Evolutionary conservation across 768 basidiomycete species (phyloP), one percentile per base, ranked within the genome.

Genomic region (Tephrocybe sp.): DNA sequence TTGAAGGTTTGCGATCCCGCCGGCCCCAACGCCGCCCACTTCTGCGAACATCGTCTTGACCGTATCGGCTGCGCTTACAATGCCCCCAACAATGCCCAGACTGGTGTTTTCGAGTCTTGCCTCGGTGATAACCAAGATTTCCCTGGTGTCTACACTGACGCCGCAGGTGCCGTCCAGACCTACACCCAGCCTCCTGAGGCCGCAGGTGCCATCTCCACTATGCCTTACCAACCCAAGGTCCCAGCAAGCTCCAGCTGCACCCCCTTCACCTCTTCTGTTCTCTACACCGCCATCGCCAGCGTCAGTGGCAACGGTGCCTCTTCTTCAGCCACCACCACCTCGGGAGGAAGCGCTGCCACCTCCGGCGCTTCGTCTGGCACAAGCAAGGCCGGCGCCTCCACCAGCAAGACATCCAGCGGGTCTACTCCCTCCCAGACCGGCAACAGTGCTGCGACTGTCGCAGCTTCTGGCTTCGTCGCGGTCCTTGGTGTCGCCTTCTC

Each of bases 31-130:
- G 73, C 78, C 0, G 69, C 72, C 3, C 61, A 70, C n/a, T 78
- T 65, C 59, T 91, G 90, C 72, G 72, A 88, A 64, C 84, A 93
- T 74, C 77, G 82, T 54, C 85, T 73, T 53, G 88, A 90, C 62
- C 85, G 84, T 51, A 84, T 90, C 45, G 90, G 91, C 9, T 85
- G 86, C 58, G 61, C 55, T 2, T 90, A 83, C 74, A 92, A 90
- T 64, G 84, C 79, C 15, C 90, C 90, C 14, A 82, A 78, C 65
- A 67, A 72, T 28, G 85, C 86, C 30, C 64, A 75, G 42, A 71
- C 83, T 39, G 79, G 77, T 24, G 71, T 73, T 0, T 92, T 88
- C 68, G 80, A 83, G 51, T 68, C 74, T 7, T 93, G 90, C 70
- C 62, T 78, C 8, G 81, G 83, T 20, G 86, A 88, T n/a, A 71